Percentiles rank a stretch among this genome's conserved stretches.
These are phyloP conservation scores for Eruca vesicaria DNA, from an alignment of 441 rosid species.

Conservation along the genomic window DNA sequence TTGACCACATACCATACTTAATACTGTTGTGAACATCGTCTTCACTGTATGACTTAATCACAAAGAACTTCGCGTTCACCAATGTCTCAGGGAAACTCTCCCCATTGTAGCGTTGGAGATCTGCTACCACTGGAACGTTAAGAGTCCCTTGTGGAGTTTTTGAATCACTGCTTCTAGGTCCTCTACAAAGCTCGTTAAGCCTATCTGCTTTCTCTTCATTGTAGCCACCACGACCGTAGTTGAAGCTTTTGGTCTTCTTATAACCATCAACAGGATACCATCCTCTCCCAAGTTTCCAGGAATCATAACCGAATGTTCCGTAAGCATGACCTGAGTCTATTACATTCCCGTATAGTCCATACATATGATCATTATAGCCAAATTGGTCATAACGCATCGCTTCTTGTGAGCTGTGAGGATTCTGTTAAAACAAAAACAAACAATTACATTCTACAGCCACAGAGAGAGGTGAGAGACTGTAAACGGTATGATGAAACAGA, in stretches of 20 bases:
- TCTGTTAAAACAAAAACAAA: background rate
- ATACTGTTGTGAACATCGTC: conserved; percentile 79
- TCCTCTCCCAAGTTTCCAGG: conserved; percentile 51
- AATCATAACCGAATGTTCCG: conserved; percentile 57
- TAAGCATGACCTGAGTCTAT: conserved; percentile 49
- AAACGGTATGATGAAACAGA: background rate
- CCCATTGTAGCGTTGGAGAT: conserved; percentile 45
- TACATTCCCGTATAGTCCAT: conserved; percentile 51
- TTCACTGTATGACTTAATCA: conserved; percentile 74
- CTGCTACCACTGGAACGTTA: conserved; percentile 28
- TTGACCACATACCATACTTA: conserved; percentile 70
- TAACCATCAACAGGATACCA: conserved; percentile 56
- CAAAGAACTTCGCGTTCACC: conserved; percentile 54
- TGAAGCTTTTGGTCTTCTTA: conserved; percentile 48
- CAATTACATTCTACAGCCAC: background rate
- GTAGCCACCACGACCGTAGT: conserved; percentile 40
- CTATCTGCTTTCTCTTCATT: conserved; percentile 56
- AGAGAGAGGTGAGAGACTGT: background rate
- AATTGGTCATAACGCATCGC: background rate
- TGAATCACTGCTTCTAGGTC: conserved; percentile 56
- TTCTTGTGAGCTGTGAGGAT: background rate
- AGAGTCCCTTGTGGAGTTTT: conserved; percentile 44
- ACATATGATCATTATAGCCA: conserved; percentile 16
- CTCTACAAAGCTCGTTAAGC: conserved; percentile 67
- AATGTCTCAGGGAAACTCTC: conserved; percentile 55